phyloP scores from a whole-genome alignment of 2,329 filamentous ascomycete genomes.

The Aspergillus sp. region DNA sequence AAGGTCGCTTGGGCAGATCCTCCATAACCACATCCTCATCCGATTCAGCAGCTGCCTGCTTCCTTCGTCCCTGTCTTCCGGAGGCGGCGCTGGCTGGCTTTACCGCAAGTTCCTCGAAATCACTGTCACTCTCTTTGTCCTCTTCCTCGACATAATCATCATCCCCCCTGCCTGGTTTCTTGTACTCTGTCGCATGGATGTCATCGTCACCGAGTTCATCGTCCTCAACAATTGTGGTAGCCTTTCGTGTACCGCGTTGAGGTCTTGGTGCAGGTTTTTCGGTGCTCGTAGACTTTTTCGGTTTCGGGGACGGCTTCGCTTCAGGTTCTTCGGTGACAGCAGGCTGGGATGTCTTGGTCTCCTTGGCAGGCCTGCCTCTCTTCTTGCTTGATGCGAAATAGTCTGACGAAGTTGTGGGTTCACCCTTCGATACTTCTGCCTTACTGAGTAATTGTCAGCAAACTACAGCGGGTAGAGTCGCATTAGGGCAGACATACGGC shows the following conservation, averaged over 20 bases:
- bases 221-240: conserved; percentile 57
- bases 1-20: conserved; percentile 49
- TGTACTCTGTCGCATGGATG: conserved; percentile 75
- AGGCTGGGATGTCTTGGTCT: conserved; percentile 20
- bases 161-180: conserved; percentile 62
- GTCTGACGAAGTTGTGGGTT: conserved; percentile 62
- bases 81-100: conserved; percentile 60
- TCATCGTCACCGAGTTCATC: conserved; percentile 74
- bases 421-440: conserved; percentile 53
- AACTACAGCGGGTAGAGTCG: background rate
- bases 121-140: conserved; percentile 53
- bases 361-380: conserved; percentile 48
- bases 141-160: conserved; percentile 71
- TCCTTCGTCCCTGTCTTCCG: conserved; percentile 45
- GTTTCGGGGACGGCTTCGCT: conserved; percentile 20
- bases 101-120: conserved; percentile 65
- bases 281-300: conserved; percentile 54
- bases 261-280: conserved; percentile 22
- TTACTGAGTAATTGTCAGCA: conserved; percentile 40
- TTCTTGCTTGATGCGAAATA: conserved; percentile 64
- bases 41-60: conserved; percentile 32
- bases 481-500: conserved; percentile 46
- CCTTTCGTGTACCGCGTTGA: conserved; percentile 29
- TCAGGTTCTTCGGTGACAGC: background rate
- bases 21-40: conserved; percentile 58